Conservation (phyloP, 1,284 basidiomycete genomes). For the Boletus albobrunnescens region DNA sequence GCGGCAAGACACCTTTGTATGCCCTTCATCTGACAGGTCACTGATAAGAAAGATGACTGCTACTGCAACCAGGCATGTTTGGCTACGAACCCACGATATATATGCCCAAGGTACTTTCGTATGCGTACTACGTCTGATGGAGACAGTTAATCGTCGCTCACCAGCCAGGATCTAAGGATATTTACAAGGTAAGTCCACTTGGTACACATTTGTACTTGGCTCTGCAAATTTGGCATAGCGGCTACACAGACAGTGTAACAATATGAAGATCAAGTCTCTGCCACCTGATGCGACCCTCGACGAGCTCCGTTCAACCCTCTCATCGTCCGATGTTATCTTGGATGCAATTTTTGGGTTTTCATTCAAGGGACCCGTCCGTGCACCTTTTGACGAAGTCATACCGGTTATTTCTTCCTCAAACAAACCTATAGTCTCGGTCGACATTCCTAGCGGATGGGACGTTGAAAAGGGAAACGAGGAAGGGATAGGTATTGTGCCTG, state of each 20-base stretch:
- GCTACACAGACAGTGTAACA: slow-evolving; percentile 82
- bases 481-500: slow-evolving; percentile 60
- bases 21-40: slow-evolving; percentile 16
- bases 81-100: slow-evolving; percentile 83
- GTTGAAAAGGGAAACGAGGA: slow-evolving; percentile 73
- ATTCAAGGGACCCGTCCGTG: slow-evolving; percentile 83
- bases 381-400: slow-evolving; percentile 82
- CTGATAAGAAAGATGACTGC: background rate
- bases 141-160: background rate
- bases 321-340: slow-evolving; percentile 77
- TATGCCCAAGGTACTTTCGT: slow-evolving; percentile 76
- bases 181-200: slow-evolving; percentile 60
- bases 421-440: slow-evolving; percentile 84
- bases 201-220: background rate
- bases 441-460: slow-evolving; percentile 96
- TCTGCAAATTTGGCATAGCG: slow-evolving; percentile 41
- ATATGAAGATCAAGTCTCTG: slow-evolving; percentile 76
- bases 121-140: background rate
- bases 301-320: slow-evolving; percentile 52
- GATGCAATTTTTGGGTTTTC: slow-evolving; percentile 99
- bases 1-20: slow-evolving; percentile 90
- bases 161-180: slow-evolving; percentile 83
- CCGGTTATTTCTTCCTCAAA: slow-evolving; percentile 60
- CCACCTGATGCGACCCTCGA: slow-evolving; percentile 47
- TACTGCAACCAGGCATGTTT: slow-evolving; percentile 65